Percentiles rank a stretch among this genome's conserved stretches.
Evolutionary conservation across 805 yeast genomes (phyloP).

Genomic region (Saturnispora silvae): DNA sequence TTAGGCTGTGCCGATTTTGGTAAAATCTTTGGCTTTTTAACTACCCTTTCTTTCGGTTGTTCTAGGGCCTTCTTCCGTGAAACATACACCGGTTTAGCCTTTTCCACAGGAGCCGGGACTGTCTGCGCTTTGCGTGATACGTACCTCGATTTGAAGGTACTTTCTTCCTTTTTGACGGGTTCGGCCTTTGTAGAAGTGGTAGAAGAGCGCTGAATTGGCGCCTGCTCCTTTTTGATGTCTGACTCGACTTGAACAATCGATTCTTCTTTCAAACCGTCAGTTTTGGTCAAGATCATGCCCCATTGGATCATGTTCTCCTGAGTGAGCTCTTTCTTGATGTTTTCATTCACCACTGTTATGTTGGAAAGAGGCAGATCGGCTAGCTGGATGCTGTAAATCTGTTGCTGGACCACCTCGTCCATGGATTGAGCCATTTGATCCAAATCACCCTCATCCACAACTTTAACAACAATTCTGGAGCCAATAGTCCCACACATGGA

Average conservation of each 20-base stretch:
- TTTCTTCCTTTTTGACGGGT: neutral
- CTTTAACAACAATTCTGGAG: slow-evolving; percentile 7
- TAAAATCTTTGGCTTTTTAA: slow-evolving; percentile 5
- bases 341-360: slow-evolving; percentile 14
- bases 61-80: neutral
- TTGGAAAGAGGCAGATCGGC: slow-evolving; percentile 14
- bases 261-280: slow-evolving; percentile 5
- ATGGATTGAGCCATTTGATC: slow-evolving; percentile 11
- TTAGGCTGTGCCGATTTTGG: slow-evolving; percentile 9
- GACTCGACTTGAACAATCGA: neutral
- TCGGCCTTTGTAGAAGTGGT: neutral
- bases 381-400: slow-evolving; percentile 18
- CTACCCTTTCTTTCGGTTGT: no score
- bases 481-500: slow-evolving; percentile 6
- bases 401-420: slow-evolving; percentile 14
- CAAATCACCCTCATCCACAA: slow-evolving; percentile 11
- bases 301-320: slow-evolving; percentile 16
- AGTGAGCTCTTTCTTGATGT: slow-evolving; percentile 9
- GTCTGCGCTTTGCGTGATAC: slow-evolving; percentile 13
- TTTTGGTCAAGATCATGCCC: slow-evolving; percentile 18
- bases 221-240: neutral
- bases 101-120: slow-evolving; percentile 10
- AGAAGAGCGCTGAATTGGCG: neutral
- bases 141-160: slow-evolving; percentile 12
- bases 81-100: neutral